Percentiles rank a stretch among this genome's conserved stretches.
These are phyloP conservation scores for Pyrrhoderma lamaoense DNA, from an alignment of 1,284 basidiomycete species.

Conservation along the genomic window DNA sequence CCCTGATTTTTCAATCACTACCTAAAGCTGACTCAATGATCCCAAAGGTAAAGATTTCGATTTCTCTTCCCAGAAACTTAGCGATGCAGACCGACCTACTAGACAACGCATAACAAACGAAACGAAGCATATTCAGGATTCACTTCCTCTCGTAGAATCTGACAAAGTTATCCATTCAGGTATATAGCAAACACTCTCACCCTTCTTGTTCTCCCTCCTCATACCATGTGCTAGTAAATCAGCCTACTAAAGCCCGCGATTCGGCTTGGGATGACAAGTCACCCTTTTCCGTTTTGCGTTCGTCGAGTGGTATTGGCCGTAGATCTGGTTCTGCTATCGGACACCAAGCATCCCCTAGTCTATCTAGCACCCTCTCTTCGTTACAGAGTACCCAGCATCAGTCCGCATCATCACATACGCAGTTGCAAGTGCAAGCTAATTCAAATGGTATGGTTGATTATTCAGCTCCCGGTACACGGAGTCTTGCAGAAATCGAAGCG, in stretches of 20 bases:
- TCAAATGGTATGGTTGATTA: conserved; percentile 14
- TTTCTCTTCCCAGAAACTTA: conserved; percentile 53
- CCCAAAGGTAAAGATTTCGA: conserved; percentile 85
- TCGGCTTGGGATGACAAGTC: conserved; percentile 77
- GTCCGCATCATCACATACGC: conserved; percentile 3
- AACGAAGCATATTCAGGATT: conserved; percentile 3
- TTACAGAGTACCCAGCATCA: conserved; percentile 8
- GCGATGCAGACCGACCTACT: conserved; percentile 24
- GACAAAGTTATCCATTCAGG: not conserved
- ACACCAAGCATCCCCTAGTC: conserved; percentile 11
- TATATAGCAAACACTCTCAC: no score
- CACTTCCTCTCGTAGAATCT: conserved; percentile 27
- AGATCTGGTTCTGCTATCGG: conserved; percentile 9
- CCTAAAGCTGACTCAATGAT: not conserved
- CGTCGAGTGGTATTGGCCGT: conserved; percentile 21
- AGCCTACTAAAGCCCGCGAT: conserved; percentile 48
- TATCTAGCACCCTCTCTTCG: conserved; percentile 1
- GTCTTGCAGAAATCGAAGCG: conserved; percentile 89
- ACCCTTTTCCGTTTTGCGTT: conserved; percentile 54
- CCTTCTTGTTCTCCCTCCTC: not conserved
- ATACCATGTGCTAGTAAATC: conserved; percentile 22
- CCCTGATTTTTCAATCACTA: not conserved
- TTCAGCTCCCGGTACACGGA: conserved; percentile 47
- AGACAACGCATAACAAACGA: no score
- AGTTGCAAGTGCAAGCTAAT: not conserved